A percentile compares a stretch with the other conserved stretches of the same genome.
These are phyloP conservation scores for Cicer judaicum DNA, from an alignment of 306 rosid species.

Conservation along the genomic window DNA sequence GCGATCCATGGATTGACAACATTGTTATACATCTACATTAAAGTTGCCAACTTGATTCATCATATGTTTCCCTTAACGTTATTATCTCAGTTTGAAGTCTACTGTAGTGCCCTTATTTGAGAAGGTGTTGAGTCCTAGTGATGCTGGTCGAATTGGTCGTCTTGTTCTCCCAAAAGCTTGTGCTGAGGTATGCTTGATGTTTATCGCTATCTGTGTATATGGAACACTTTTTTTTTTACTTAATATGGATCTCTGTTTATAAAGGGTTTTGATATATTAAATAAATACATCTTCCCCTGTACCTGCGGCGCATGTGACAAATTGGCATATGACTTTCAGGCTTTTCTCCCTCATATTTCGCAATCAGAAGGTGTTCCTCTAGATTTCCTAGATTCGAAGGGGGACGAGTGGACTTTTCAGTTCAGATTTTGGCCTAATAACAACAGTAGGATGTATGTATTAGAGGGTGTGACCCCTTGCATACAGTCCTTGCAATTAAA, in stretches of 20 bases:
- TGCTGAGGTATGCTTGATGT: slow-evolving; percentile 73
- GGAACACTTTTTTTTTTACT: background rate
- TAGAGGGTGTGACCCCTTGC: slow-evolving; percentile 98
- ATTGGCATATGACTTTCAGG: slow-evolving; percentile 56
- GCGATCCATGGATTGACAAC: too few species aligned
- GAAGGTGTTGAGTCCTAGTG: slow-evolving; percentile 96
- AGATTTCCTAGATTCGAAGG: slow-evolving; percentile 80
- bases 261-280: background rate
- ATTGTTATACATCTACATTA: background rate
- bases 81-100: slow-evolving; percentile 77
- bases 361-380: slow-evolving; percentile 94
- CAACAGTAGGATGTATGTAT: slow-evolving; percentile 97
- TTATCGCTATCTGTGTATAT: background rate
- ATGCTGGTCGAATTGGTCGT: slow-evolving; percentile 97
- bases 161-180: slow-evolving; percentile 98
- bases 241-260: background rate
- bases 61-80: slow-evolving; percentile 60
- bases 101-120: slow-evolving; percentile 89
- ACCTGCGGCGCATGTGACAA: slow-evolving; percentile 33
- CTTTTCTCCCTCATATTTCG: slow-evolving; percentile 81
- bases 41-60: slow-evolving; percentile 18
- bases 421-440: slow-evolving; percentile 99
- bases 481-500: slow-evolving; percentile 78
- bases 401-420: slow-evolving; percentile 95
- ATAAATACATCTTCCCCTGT: slow-evolving; percentile 23